Base-by-base conservation (phyloP, 2,329 filamentous ascomycete species). In the Ophiostoma sp. region DNA sequence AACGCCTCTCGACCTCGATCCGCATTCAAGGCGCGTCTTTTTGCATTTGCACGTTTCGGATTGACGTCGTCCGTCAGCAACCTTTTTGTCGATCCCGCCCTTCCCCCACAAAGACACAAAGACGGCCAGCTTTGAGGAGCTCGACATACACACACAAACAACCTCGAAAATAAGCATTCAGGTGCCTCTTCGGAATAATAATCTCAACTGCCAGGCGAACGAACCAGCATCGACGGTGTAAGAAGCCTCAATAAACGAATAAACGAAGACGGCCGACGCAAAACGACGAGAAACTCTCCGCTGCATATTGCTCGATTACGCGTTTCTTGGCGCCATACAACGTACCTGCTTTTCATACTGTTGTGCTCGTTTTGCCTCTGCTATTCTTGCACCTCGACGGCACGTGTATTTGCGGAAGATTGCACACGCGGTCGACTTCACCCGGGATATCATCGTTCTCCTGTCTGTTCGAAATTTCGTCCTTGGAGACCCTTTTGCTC, bases 251-350 rank as follows among this genome's bases (percentile, higher is more conserved):
- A 55, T 55, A 69, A 69, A 22, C 48, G 66, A 55, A 55, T 69
- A 55, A 69, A 69, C 25, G 48, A 39, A 61, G 28, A 59, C 31
- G 69, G 63, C 39, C 39, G 39, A 39, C 69, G 15, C 57, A 70
- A 61, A 59, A 59, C 31, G n/a, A 61, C 50, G 25, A 52, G 55
- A 63, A 71, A 71, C 55, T 52, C 42, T 55, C 70, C 59, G 70
- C 15, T 45, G 42, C 70, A 72, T 59, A 69, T 33, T 72, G 39
- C 63, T 42, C 17, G 64, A 28, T 72, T 59, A 69, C 71, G 71
- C 71, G 71, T 69, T 33, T 66, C 59, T 66, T 72, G 70, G 70
- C 70, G 31, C 69, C 52, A 61, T 28, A 36, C 42, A 17, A 45
- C 52, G 31, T 55, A 25, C 36, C 50, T 45, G 42, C 42, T 63